These are phyloP conservation scores for Bryopsis sp. DNA, from an alignment of 139 green algal species.

Conservation along the genomic window DNA sequence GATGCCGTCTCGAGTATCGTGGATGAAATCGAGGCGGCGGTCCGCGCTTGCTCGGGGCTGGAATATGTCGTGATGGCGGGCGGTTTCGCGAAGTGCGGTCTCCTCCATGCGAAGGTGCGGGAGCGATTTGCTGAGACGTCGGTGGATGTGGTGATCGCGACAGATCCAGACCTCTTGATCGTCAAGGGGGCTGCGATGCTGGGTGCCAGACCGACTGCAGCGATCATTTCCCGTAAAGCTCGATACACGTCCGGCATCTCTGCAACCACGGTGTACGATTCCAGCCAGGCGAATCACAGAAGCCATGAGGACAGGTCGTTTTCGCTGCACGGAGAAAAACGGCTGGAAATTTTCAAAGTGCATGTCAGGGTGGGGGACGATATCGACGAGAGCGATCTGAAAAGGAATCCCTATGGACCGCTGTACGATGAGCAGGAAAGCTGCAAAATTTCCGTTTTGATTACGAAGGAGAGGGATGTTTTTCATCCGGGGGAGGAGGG, in stretches of 20 bases:
- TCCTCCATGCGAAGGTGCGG: not conserved
- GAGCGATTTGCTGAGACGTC: not conserved
- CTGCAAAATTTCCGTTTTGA: not conserved
- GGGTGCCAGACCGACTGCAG: not conserved
- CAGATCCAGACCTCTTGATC: not conserved
- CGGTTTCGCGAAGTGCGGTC: not conserved
- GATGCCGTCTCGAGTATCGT: not conserved
- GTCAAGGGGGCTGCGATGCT: not conserved
- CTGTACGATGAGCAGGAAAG: not conserved
- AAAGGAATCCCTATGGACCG: not conserved
- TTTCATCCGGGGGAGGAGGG: not conserved
- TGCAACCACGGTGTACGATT: not conserved
- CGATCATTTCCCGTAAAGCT: not conserved
- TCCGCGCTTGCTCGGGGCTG: not conserved
- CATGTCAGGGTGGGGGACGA: not conserved
- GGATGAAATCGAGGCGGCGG: not conserved
- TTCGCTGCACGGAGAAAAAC: not conserved
- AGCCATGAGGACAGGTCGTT: not conserved
- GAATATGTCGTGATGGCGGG: not conserved
- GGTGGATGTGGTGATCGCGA: not conserved
- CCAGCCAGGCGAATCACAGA: not conserved
- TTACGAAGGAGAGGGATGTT: not conserved
- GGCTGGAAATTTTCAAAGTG: not conserved
- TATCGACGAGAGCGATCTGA: not conserved
- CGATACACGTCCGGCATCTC: not conserved